A percentile compares a stretch with the other conserved stretches of the same genome.
phyloP scores from a whole-genome alignment of 108 stramenopile species.

The Cyclotella kingstonii region DNA sequence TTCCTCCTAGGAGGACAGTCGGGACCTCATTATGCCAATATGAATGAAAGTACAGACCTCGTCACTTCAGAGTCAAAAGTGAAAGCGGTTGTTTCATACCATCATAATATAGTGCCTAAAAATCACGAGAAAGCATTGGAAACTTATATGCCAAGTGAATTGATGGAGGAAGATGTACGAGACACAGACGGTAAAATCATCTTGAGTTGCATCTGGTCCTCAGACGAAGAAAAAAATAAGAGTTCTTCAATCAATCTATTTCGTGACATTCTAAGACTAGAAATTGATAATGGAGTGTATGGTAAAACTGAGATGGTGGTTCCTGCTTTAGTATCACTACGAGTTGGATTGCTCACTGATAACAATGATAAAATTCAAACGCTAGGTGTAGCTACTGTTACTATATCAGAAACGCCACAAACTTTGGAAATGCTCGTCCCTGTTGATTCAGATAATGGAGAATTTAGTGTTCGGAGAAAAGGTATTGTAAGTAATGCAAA shows the following conservation, averaged over 20 bases:
- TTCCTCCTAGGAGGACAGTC: neutral
- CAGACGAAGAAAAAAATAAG: neutral
- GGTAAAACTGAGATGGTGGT: conserved; percentile 2
- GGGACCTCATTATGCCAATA: neutral
- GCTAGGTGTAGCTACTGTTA: conserved; percentile 20
- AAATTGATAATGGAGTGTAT: neutral
- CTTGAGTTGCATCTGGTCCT: conserved; percentile 5
- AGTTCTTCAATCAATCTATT: neutral
- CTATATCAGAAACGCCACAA: conserved; percentile 6
- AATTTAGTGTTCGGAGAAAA: neutral
- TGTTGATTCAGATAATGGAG: neutral
- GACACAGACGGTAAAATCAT: neutral
- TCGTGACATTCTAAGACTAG: conserved; percentile 2
- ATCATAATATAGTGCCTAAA: neutral
- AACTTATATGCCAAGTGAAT: neutral
- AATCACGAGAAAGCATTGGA: neutral
- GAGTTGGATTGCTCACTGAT: conserved; percentile 14
- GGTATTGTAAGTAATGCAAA: neutral
- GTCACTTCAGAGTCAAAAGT: neutral
- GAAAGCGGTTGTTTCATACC: conserved; percentile 12
- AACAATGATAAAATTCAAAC: conserved; percentile 5
- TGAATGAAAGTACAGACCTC: neutral
- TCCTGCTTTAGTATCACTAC: conserved; percentile 10
- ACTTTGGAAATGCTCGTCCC: conserved; percentile 3
- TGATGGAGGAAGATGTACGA: conserved; percentile 3